These are phyloP conservation scores for Cornus kousa DNA, from an alignment of 148 eudicot genomes.

Conservation along the genomic window DNA sequence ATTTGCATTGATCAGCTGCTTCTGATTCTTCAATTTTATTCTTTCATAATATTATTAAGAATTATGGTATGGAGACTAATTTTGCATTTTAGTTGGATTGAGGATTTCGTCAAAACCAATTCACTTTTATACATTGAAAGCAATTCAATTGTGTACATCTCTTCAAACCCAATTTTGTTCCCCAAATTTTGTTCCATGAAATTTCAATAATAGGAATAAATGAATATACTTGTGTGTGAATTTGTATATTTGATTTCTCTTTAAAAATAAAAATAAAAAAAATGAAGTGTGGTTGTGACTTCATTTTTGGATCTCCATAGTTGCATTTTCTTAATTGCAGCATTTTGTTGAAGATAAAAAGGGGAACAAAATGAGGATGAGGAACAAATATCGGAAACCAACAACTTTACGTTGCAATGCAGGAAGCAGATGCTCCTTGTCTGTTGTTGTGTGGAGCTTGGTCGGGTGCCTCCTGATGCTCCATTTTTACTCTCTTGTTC, in stretches of 20 bases:
- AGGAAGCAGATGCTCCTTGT: slow-evolving; percentile 69
- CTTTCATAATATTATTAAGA: neutral
- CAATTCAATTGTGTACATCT: neutral
- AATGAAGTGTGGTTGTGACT: slow-evolving; percentile 33
- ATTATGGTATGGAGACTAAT: neutral
- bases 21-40: neutral
- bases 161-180: neutral
- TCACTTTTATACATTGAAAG: neutral
- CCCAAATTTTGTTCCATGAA: neutral
- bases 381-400: slow-evolving; percentile 91
- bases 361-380: slow-evolving; percentile 66
- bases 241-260: neutral
- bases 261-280: neutral
- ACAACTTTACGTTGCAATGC: slow-evolving; percentile 82
- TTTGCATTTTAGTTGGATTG: neutral
- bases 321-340: slow-evolving; percentile 61
- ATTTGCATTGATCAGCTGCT: neutral
- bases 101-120: neutral
- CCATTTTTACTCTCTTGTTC: slow-evolving; percentile 56
- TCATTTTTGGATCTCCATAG: slow-evolving; percentile 58
- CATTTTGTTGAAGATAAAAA: slow-evolving; percentile 57
- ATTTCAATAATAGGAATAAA: neutral
- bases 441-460: slow-evolving; percentile 51
- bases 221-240: neutral
- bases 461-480: slow-evolving; percentile 65